These are phyloP conservation scores for Dryadomyces sulphureus DNA, from an alignment of 2,329 filamentous ascomycete genomes.

Conservation along the genomic window DNA sequence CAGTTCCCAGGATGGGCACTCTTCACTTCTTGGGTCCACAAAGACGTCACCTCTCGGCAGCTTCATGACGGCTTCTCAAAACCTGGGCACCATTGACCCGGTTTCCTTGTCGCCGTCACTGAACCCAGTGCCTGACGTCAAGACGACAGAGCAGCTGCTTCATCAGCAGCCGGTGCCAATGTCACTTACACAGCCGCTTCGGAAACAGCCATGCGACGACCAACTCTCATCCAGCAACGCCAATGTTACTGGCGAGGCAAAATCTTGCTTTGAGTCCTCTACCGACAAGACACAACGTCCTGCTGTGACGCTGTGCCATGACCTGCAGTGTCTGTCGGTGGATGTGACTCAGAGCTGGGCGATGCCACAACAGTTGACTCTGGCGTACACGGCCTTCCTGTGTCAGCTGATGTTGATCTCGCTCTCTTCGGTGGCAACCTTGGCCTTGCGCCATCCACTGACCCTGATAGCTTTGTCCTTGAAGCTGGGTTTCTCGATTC, in stretches of 20 bases:
- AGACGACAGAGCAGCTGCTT: neutral
- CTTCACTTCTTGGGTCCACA: conserved; percentile 15
- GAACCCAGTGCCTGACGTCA: conserved; percentile 31
- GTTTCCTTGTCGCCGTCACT: conserved; percentile 45
- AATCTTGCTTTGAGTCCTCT: conserved; percentile 28
- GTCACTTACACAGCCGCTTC: neutral
- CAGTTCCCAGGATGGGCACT: conserved; percentile 27
- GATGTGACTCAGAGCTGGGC: conserved; percentile 35
- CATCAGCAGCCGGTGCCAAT: neutral
- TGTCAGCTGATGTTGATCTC: conserved; percentile 45
- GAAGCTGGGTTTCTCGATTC: conserved; percentile 63
- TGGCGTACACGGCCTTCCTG: conserved; percentile 26
- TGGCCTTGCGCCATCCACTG: conserved; percentile 51
- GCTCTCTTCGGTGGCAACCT: conserved; percentile 57
- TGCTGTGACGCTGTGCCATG: conserved; percentile 96
- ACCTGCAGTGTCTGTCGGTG: conserved; percentile 99
- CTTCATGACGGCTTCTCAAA: conserved; percentile 21
- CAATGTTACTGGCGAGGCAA: conserved; percentile 12
- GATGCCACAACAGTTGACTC: conserved; percentile 27
- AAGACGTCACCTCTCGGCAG: conserved; percentile 22
- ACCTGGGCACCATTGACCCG: conserved; percentile 40
- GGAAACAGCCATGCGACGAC: neutral
- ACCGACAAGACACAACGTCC: conserved; percentile 99
- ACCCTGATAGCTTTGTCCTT: conserved; percentile 62
- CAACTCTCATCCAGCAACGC: conserved; percentile 1